Base-by-base conservation (phyloP, 495 filamentous ascomycete species). In the Neurospora sp. region DNA sequence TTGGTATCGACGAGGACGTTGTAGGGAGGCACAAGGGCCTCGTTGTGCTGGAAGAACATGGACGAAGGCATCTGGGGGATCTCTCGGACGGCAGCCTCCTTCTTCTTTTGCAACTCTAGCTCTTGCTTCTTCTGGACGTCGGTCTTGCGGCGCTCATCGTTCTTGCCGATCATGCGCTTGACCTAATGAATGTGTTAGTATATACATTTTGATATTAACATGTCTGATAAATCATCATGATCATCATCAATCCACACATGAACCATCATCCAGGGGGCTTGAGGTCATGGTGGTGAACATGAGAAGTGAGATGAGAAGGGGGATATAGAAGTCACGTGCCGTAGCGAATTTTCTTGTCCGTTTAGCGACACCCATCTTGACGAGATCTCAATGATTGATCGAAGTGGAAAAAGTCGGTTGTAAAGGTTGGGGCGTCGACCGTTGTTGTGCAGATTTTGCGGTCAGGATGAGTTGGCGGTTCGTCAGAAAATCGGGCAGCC, bases 21-120 rank as follows among this genome's bases (percentile, higher is more conserved):
- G 37, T 81, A 81, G 27, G 79, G 79, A 2, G 96, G 96, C 27
- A 91, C 88, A 71, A 99, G 89, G 38, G 93, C 92, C 69, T 92
- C 92, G 84, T 99, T 99, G 85, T 95, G 93, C 76, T 93, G 88
- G 85, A 97, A 98, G 90, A 98, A 99, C 83, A 99, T 91, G 69
- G 89, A 87, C 9, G 94, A 94, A 8, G 95, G 91, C 72, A 92
- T 90, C 82, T 95, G 91, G 12, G 91, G 88, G 41, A 93, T 88
- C 83, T 93, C 91, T 44, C 91, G 91, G 12, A 92, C 84, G 40
- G 90, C 79, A 41, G 89, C 87, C 70, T 79, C 73, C 83, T 83
- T 73, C 89, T 90, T 79, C 78, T 90, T 90, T 78, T 89, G 88
- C 77, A 85, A 83, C 72, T 83, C 86, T 73, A 84, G 81, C 41